phyloP scores from a whole-genome alignment of 345 rosid genomes.

The Garcia nutans region DNA sequence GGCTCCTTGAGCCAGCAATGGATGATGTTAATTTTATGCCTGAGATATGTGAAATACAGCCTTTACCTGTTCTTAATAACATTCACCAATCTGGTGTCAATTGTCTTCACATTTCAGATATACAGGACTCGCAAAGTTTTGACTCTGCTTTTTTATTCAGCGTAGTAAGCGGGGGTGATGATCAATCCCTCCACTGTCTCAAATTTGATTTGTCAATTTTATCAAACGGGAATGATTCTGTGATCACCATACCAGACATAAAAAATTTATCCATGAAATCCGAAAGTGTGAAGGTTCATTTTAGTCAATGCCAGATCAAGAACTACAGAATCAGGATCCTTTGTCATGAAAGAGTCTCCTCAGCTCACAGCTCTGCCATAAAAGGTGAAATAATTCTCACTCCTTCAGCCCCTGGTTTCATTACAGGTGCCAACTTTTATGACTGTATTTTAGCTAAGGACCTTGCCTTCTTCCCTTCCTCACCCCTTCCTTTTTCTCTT shows the following conservation, averaged over 20 bases:
- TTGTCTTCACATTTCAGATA: constrained; percentile 66
- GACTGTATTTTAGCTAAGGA: background rate
- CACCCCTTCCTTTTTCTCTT: no score
- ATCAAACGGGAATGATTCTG: constrained; percentile 20
- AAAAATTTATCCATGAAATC: constrained; percentile 18
- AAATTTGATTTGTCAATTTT: constrained; percentile 36
- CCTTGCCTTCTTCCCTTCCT: background rate
- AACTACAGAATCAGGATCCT: constrained; percentile 43
- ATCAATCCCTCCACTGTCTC: constrained; percentile 78
- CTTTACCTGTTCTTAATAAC: constrained; percentile 48
- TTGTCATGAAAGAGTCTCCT: constrained; percentile 43
- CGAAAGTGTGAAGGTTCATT: constrained; percentile 19
- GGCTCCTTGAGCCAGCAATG: constrained; percentile 30
- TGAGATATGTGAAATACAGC: constrained; percentile 56
- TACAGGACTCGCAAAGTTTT: constrained; percentile 32
- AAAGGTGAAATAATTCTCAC: constrained; percentile 54
- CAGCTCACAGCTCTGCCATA: constrained; percentile 84
- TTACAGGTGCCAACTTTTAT: background rate
- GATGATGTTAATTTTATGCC: constrained; percentile 34
- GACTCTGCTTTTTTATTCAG: constrained; percentile 37
- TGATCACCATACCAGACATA: constrained; percentile 17
- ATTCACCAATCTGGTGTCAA: constrained; percentile 91
- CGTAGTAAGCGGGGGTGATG: constrained; percentile 90
- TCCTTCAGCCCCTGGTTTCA: background rate
- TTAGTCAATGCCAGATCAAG: constrained; percentile 31